Evolutionary conservation across 75 land plant genomes (phyloP).

Genomic region (Gnetum montanum): DNA sequence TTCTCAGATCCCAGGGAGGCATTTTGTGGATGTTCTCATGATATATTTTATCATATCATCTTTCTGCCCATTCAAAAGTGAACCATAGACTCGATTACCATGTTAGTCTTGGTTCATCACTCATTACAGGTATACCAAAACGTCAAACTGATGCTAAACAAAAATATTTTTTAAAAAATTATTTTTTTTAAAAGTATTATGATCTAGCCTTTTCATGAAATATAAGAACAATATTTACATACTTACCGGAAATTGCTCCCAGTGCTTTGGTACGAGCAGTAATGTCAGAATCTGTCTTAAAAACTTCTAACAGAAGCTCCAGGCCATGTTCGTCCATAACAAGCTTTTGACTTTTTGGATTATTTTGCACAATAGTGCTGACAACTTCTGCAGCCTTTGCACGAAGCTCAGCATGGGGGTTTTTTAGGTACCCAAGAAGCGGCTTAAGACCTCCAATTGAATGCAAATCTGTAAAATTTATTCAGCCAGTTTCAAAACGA

Average conservation of each 20-base stretch:
- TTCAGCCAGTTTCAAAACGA: background rate
- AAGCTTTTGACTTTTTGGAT: constrained; percentile 86
- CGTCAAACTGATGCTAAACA: too few species aligned
- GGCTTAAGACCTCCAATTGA: constrained; percentile 88
- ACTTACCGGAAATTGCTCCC: constrained; percentile 95
- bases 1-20: too few species aligned
- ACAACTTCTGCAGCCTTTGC: constrained; percentile 97
- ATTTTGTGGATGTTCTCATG: too few species aligned
- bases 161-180: too few species aligned
- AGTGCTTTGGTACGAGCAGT: constrained; percentile 85
- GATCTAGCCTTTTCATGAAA: too few species aligned
- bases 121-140: too few species aligned
- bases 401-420: constrained; percentile 61
- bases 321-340: constrained; percentile 91
- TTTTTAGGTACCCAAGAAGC: constrained; percentile 66
- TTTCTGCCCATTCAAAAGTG: too few species aligned
- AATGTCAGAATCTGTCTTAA: constrained; percentile 69
- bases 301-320: constrained; percentile 67
- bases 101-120: too few species aligned
- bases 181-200: background rate
- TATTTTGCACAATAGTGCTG: constrained; percentile 92
- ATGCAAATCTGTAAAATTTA: constrained; percentile 60
- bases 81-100: too few species aligned
- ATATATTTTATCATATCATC: too few species aligned
- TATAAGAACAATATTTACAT: background rate